Percentiles rank a stretch among this genome's conserved stretches.
Conservation (phyloP, 352 stramenopile genomes). For the Phytophthora citricola region DNA sequence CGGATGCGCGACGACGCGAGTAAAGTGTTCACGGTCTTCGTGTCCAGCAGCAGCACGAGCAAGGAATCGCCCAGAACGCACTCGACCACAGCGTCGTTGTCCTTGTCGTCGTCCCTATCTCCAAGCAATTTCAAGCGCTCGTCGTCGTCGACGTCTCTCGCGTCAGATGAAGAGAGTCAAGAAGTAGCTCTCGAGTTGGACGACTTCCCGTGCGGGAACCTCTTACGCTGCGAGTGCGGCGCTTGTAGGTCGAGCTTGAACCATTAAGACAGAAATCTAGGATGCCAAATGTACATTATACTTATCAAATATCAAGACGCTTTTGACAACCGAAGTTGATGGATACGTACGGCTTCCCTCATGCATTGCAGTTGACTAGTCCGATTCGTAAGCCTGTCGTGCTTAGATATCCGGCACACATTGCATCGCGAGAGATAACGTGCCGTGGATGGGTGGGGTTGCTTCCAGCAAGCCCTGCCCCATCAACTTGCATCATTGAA, state of each 20-base stretch:
- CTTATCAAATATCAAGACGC: constrained; percentile 13
- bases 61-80: constrained; percentile 11
- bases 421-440: constrained; percentile 2
- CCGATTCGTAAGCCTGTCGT: constrained; percentile 12
- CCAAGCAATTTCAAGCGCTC: constrained; percentile 24
- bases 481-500: constrained; percentile 8
- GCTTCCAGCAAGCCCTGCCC: background rate
- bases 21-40: constrained; percentile 37
- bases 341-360: background rate
- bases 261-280: constrained; percentile 8
- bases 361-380: background rate
- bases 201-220: constrained; percentile 28
- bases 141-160: constrained; percentile 22
- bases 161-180: constrained; percentile 37
- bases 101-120: constrained; percentile 20
- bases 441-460: constrained; percentile 9
- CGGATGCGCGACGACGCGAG: constrained; percentile 39
- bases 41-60: constrained; percentile 17
- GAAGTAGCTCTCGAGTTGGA: constrained; percentile 22
- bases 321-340: constrained; percentile 9
- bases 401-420: constrained; percentile 20
- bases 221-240: constrained; percentile 26
- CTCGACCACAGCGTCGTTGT: constrained; percentile 15
- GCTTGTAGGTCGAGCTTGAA: constrained; percentile 22
- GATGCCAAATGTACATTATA: constrained; percentile 24